Evolutionary conservation across 2,329 filamentous ascomycete genomes (phyloP).

Genomic region (Fusarium haematococcum): DNA sequence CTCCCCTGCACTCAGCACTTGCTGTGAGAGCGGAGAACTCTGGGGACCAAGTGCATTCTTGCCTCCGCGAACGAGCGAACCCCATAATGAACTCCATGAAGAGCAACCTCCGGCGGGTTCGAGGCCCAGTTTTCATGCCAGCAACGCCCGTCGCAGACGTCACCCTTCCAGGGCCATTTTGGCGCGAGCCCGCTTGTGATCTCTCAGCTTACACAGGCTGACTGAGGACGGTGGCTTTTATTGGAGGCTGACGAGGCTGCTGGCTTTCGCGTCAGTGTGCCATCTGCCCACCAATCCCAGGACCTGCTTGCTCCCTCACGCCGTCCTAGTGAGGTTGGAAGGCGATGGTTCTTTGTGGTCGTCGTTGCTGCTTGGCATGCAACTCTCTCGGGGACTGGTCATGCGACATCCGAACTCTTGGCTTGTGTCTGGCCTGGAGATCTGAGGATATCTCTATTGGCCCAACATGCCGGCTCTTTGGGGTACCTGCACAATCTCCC

Average conservation of each 20-base stretch:
- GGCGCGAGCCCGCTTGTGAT: conserved; percentile 7
- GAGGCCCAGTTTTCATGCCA: conserved; percentile 9
- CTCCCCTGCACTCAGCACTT: conserved; percentile 1
- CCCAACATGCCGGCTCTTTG: neutral
- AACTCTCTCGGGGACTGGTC: conserved; percentile 11
- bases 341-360: conserved; percentile 3
- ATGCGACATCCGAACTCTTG: conserved; percentile 14
- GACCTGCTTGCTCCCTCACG: conserved; percentile 4
- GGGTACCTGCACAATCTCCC: neutral
- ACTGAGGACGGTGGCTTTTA: neutral
- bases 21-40: conserved; percentile 22
- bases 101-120: neutral
- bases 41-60: conserved; percentile 10
- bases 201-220: neutral
- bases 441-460: neutral
- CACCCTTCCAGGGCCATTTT: conserved; percentile 7
- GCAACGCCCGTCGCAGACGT: conserved; percentile 11
- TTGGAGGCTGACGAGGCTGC: conserved; percentile 18
- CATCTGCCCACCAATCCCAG: conserved; percentile 11
- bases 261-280: neutral
- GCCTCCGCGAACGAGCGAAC: neutral
- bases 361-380: neutral
- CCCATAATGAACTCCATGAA: conserved; percentile 2
- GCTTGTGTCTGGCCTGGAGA: neutral
- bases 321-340: conserved; percentile 4